Evolutionary conservation across 2,329 filamentous ascomycete species (phyloP).

Genomic region (Beauveria brongniartii): DNA sequence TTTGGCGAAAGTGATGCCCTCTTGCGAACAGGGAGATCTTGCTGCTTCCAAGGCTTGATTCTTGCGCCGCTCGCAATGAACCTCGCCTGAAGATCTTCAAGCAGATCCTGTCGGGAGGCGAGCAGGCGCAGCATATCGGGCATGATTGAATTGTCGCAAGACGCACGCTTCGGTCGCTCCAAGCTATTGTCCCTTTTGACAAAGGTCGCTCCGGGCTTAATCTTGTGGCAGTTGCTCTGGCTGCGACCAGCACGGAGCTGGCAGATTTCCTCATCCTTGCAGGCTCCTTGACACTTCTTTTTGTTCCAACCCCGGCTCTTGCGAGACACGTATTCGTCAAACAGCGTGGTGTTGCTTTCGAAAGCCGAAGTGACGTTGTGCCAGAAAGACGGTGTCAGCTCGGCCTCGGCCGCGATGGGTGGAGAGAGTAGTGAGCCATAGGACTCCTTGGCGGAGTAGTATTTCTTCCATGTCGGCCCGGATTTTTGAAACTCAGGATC

Average conservation of each 20-base stretch:
- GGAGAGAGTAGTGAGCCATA: conserved; percentile 53
- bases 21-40: neutral
- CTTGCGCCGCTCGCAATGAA: neutral
- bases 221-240: conserved; percentile 42
- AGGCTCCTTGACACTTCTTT: conserved; percentile 33
- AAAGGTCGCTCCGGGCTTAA: conserved; percentile 27
- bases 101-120: conserved; percentile 17
- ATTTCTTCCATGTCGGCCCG: conserved; percentile 42
- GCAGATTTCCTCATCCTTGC: conserved; percentile 40
- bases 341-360: conserved; percentile 33
- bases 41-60: conserved; percentile 3
- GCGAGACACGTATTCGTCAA: conserved; percentile 39
- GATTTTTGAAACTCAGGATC: conserved; percentile 33
- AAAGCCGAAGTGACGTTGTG: conserved; percentile 46
- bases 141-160: conserved; percentile 24
- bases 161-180: conserved; percentile 15
- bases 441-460: conserved; percentile 59
- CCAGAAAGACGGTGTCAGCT: conserved; percentile 52
- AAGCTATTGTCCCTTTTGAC: conserved; percentile 22
- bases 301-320: conserved; percentile 39
- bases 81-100: conserved; percentile 19
- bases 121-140: conserved; percentile 22
- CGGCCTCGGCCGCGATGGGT: conserved; percentile 26
- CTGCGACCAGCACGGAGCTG: conserved; percentile 41
- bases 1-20: neutral